A percentile compares a stretch with the other conserved stretches of the same genome.
These are phyloP conservation scores for Linanthus parryae DNA, from an alignment of 148 eudicot genomes.

Conservation along the genomic window DNA sequence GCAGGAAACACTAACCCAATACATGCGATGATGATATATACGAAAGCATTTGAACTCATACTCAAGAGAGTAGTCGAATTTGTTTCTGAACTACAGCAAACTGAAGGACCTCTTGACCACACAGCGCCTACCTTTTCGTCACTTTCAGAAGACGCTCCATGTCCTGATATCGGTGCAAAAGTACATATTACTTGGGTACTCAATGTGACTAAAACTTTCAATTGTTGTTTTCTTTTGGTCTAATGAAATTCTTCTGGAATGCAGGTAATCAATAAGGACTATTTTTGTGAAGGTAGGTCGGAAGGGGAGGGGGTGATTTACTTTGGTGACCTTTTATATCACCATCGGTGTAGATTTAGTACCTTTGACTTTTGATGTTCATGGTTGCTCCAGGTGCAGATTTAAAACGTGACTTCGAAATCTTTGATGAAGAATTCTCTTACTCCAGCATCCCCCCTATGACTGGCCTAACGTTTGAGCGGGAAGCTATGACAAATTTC, in stretches of 20 bases:
- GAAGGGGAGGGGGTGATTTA: too few species aligned
- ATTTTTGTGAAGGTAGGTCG: conserved; percentile 18
- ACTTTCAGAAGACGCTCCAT: conserved; percentile 10
- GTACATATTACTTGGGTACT: conserved; percentile 1
- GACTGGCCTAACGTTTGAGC: conserved; percentile 52
- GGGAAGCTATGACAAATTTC: conserved; percentile 30
- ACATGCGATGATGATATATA: conserved; percentile 4
- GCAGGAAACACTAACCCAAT: conserved; percentile 8
- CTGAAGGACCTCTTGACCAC: conserved; percentile 15
- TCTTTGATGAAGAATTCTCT: conserved; percentile 8
- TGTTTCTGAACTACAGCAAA: conserved; percentile 15
- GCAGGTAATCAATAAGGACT: conserved; percentile 12
- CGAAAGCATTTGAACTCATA: conserved; percentile 18
- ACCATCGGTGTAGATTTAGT: too few species aligned
- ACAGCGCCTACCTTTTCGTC: conserved; percentile 2
- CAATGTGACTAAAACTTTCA: background rate
- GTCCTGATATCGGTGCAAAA: conserved; percentile 8
- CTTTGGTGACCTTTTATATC: too few species aligned
- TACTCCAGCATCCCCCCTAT: conserved; percentile 29
- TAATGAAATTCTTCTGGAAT: background rate
- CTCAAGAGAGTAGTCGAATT: conserved; percentile 20
- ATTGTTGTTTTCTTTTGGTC: conserved; percentile 5
- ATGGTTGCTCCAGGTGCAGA: conserved; percentile 18
- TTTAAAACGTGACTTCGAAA: conserved; percentile 9
- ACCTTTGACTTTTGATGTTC: too few species aligned